Evolutionary conservation across 1,284 basidiomycete genomes (phyloP), one percentile per base, ranked within the genome.

Genomic region (Ganoderma lingzhi): DNA sequence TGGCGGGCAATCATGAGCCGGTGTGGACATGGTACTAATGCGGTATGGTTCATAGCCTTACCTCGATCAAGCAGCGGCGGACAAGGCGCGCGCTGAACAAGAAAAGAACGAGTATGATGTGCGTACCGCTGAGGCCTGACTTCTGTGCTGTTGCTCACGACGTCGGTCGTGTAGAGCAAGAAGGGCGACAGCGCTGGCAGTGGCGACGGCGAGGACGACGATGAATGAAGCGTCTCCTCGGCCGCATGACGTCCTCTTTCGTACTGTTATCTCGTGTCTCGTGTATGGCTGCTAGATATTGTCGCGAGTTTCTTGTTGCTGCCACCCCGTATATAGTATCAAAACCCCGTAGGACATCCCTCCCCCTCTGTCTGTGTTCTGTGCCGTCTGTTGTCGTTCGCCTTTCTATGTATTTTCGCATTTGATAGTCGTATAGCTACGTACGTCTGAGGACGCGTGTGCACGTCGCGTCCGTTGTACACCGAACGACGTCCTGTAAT

Each of bases 41-140:
- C n/a, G 62, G 32, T 64, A 56, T 66, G n/a, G 71, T 30, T n/a
- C 70, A n/a, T 74, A 96, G 95, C 96, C 96, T n/a, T 98, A 97
- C 85, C 78, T 92, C 74, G 93, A 96, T 73, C 91, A 94, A 83
- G 96, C 96, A 71, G 88, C 91, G 63, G 87, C 87, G 70, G 96
- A 98, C 84, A 98, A 97, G 87, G 81, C 85, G 71, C 89, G 96
- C 68, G 93, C 93, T 53, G 95, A 95, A 78, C 84, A 88, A 64
- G 94, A 95, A 81, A 96, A 96, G 83, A 86, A 86, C 63, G 90
- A 87, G 9, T 91, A 94, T 82, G 90, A 93, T 74, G 90, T 91
- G 75, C 62, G 87, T 85, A 48, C 69, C 39, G 51, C 61, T 30
- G 14, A 9, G 6, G 19, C 8, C 6, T 60, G 8, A 23, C 53